Conservation (phyloP, 352 stramenopile genomes). For the Pythium inflatum region DNA sequence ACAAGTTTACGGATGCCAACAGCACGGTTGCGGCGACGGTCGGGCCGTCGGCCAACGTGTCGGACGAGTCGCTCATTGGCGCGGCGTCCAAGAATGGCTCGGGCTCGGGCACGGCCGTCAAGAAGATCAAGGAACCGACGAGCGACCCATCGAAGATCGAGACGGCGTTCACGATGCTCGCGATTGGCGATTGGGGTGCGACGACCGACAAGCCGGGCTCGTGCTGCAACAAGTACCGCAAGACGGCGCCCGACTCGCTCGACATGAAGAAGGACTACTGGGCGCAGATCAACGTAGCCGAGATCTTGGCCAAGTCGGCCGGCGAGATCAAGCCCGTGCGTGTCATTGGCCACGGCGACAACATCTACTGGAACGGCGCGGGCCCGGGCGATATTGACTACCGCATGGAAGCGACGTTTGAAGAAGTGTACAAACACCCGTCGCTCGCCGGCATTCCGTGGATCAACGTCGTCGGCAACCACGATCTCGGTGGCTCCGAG, state of each 20-base stretch:
- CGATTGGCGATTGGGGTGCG: slow-evolving; percentile 85
- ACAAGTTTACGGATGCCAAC: slow-evolving; percentile 14
- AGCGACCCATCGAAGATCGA: slow-evolving; percentile 59
- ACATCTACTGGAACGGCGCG: slow-evolving; percentile 89
- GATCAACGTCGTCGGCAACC: slow-evolving; percentile 89
- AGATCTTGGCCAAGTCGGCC: slow-evolving; percentile 77
- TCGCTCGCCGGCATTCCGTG: slow-evolving; percentile 75
- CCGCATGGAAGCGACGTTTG: slow-evolving; percentile 86
- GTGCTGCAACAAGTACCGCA: slow-evolving; percentile 90
- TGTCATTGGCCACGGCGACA: slow-evolving; percentile 85
- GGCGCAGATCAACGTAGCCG: slow-evolving; percentile 83
- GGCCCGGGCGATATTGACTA: slow-evolving; percentile 76
- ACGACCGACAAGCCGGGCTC: slow-evolving; percentile 86
- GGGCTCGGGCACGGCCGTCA: slow-evolving; percentile 29
- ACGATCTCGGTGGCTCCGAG: slow-evolving; percentile 85
- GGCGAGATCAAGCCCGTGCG: slow-evolving; percentile 64
- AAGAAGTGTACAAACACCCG: slow-evolving; percentile 84
- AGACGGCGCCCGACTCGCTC: slow-evolving; percentile 75
- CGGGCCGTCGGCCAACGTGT: slow-evolving; percentile 32
- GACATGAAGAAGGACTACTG: slow-evolving; percentile 90
- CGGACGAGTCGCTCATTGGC: slow-evolving; percentile 49
- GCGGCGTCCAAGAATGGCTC: slow-evolving; percentile 34
- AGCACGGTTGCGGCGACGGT: slow-evolving; percentile 16
- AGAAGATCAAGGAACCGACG: slow-evolving; percentile 44
- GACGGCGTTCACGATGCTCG: slow-evolving; percentile 77